Conservation (phyloP, 129 eudicot genomes). For the Lonicera japonica region DNA sequence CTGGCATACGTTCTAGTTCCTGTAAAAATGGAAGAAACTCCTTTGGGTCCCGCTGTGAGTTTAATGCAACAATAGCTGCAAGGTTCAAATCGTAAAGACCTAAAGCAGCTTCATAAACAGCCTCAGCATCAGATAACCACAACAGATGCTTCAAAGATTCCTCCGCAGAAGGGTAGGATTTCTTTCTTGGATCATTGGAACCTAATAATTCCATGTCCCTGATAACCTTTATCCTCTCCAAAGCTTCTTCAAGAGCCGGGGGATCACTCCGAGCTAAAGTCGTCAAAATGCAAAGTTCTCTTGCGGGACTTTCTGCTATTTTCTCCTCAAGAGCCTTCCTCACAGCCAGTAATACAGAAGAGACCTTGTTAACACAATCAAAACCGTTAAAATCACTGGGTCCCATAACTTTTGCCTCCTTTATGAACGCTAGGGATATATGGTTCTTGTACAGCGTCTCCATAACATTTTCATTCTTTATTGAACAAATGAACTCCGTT, state of each 20-base stretch:
- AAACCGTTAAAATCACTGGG: conserved; percentile 9
- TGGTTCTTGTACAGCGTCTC: conserved; percentile 65
- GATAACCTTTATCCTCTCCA: conserved; percentile 61
- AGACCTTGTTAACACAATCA: conserved; percentile 39
- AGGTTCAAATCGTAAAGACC: conserved; percentile 93
- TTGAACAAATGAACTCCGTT: conserved; percentile 80
- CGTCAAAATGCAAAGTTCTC: conserved; percentile 96
- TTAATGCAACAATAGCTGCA: conserved; percentile 95
- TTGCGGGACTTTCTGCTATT: conserved; percentile 52
- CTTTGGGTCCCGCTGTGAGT: conserved; percentile 89
- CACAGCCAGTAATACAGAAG: conserved; percentile 56
- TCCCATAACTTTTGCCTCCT: conserved; percentile 26
- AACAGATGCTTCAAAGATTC: conserved; percentile 87
- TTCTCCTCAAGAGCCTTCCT: conserved; percentile 84
- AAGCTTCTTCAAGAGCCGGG: conserved; percentile 88
- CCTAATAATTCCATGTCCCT: conserved; percentile 76
- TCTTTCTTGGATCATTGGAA: conserved; percentile 34
- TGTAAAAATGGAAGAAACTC: conserved; percentile 94
- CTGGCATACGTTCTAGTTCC: conserved; percentile 69
- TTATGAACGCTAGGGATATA: conserved; percentile 30
- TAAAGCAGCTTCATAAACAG: conserved; percentile 93
- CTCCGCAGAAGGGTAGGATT: conserved; percentile 70
- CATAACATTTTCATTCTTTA: conserved; percentile 74
- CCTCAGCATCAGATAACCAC: conserved; percentile 86
- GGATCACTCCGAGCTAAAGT: conserved; percentile 94